Percentiles rank a stretch among this genome's conserved stretches.
These are phyloP conservation scores for Aciculosporium take DNA, from an alignment of 2,329 filamentous ascomycete genomes.

Conservation along the genomic window DNA sequence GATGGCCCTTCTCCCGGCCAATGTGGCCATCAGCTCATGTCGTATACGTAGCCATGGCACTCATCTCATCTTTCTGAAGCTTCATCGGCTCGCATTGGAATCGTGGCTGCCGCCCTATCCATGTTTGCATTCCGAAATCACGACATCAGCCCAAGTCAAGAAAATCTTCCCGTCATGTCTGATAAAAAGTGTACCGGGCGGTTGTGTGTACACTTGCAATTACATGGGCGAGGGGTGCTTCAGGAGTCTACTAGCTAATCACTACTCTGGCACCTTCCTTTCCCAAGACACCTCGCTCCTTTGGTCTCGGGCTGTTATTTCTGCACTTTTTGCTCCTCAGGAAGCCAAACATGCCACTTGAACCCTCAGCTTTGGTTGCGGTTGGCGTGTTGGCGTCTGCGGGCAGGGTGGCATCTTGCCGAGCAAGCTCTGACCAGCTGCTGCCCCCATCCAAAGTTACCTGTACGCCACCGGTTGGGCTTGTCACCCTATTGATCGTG, in stretches of 20 bases:
- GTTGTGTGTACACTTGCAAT: too few relatives aligned
- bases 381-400: conserved; percentile 45
- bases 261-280: conserved; percentile 86
- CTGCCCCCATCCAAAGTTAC: conserved; percentile 80
- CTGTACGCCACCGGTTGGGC: conserved; percentile 72
- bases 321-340: conserved; percentile 78
- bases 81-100: neutral
- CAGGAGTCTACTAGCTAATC: conserved; percentile 43
- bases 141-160: too few relatives aligned
- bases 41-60: neutral
- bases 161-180: too few relatives aligned
- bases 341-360: conserved; percentile 82
- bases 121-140: neutral
- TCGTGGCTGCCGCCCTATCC: neutral
- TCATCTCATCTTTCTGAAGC: neutral
- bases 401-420: conserved; percentile 64
- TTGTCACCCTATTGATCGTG: conserved; percentile 55
- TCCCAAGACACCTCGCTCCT: conserved; percentile 81
- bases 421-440: conserved; percentile 82
- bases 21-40: neutral
- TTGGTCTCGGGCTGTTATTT: conserved; percentile 84
- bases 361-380: conserved; percentile 39
- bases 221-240: too few relatives aligned
- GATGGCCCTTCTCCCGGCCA: neutral
- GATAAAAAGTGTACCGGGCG: too few relatives aligned